Percentiles rank a stretch among this genome's conserved stretches.
Conservation (phyloP, 2,329 filamentous ascomycete genomes). For the Cladosporium sp. region DNA sequence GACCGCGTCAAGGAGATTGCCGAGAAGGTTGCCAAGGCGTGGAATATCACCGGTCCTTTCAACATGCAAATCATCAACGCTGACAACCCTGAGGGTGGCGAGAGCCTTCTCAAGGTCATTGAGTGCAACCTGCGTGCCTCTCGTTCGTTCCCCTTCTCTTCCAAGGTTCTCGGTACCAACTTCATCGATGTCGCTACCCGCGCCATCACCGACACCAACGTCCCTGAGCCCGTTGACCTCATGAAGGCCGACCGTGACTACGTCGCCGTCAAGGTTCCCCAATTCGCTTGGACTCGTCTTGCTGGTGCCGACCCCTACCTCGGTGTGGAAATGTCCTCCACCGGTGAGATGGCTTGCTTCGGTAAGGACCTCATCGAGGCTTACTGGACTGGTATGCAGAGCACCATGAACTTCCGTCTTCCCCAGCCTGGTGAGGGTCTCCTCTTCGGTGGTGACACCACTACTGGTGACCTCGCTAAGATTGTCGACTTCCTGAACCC, state of each 20-base stretch:
- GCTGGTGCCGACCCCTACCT: constrained; percentile 96
- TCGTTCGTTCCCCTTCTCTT: constrained; percentile 96
- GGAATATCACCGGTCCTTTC: constrained; percentile 96
- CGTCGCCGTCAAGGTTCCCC: constrained; percentile 93
- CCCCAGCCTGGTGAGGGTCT: constrained; percentile 93
- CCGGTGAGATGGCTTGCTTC: constrained; percentile 98
- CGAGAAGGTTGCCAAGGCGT: constrained; percentile 91
- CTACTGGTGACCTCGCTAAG: constrained; percentile 65
- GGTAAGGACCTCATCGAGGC: constrained; percentile 93
- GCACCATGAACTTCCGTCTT: constrained; percentile 87
- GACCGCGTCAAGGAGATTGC: constrained; percentile 92
- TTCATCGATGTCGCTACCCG: constrained; percentile 96
- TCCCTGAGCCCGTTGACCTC: constrained; percentile 79
- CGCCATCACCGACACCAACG: constrained; percentile 78
- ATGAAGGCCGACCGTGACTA: constrained; percentile 91
- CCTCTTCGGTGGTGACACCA: constrained; percentile 82
- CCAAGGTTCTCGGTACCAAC: constrained; percentile 93
- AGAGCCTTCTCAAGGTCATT: constrained; percentile 85
- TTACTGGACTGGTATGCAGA: constrained; percentile 95
- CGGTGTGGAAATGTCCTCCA: constrained; percentile 95
- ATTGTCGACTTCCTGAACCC: constrained; percentile 85
- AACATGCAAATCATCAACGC: constrained; percentile 98
- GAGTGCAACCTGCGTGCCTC: constrained; percentile 98
- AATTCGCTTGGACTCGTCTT: constrained; percentile 98
- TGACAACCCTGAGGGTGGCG: constrained; percentile 67